Evolutionary conservation across 768 basidiomycete genomes (phyloP).

Genomic region (Lepiota subincarnata): DNA sequence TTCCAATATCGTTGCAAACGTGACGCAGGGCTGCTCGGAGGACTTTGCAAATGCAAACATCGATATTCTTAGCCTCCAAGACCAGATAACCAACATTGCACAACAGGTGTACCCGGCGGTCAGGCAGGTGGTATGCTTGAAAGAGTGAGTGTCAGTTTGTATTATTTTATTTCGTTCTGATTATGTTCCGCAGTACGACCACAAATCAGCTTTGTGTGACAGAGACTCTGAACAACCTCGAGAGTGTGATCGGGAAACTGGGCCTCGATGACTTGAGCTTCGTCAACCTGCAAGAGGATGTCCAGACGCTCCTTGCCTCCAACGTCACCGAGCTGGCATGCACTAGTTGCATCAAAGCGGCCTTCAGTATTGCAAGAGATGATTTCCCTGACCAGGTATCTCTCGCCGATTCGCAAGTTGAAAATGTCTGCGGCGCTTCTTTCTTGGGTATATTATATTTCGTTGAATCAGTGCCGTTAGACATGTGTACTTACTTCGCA

Average conservation of each 20-base stretch:
- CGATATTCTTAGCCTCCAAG: slow-evolving; percentile 7
- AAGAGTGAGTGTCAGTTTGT: slow-evolving; percentile 37
- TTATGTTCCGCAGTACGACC: not conserved
- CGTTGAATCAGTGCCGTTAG: not conserved
- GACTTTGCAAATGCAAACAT: slow-evolving; percentile 47
- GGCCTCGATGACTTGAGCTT: slow-evolving; percentile 22
- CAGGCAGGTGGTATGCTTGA: slow-evolving; percentile 47
- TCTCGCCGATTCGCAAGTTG: slow-evolving; percentile 14
- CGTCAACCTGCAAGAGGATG: slow-evolving; percentile 15
- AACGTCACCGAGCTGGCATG: slow-evolving; percentile 35
- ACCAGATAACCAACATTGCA: slow-evolving; percentile 22
- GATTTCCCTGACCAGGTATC: slow-evolving; percentile 29
- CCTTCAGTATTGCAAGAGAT: slow-evolving; percentile 29
- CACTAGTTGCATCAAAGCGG: slow-evolving; percentile 44
- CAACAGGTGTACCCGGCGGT: slow-evolving; percentile 43
- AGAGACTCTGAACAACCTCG: slow-evolving; percentile 43
- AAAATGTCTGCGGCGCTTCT: slow-evolving; percentile 36
- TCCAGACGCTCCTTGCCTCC: slow-evolving; percentile 21
- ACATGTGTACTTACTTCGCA: not conserved
- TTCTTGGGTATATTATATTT: slow-evolving; percentile 41
- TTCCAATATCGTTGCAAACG: slow-evolving; percentile 45
- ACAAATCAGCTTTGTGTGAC: slow-evolving; percentile 45
- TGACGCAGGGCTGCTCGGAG: slow-evolving; percentile 43
- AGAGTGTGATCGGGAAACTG: slow-evolving; percentile 33
- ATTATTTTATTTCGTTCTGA: not conserved